phyloP scores from a whole-genome alignment of 2,329 filamentous ascomycete species.

The Penicillium carneum region DNA sequence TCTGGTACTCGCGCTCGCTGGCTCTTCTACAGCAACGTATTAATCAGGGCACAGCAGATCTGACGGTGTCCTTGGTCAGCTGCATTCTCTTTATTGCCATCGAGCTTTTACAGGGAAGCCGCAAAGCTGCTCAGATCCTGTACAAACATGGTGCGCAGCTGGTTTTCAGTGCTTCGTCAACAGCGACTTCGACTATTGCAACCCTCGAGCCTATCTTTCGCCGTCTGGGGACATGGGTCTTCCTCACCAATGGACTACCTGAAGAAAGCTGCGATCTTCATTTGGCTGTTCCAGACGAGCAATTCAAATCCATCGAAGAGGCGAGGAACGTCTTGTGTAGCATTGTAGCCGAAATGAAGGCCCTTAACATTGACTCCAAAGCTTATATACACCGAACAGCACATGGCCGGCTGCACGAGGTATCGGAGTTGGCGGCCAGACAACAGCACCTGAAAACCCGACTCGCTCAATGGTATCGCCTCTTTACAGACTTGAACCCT shows the following conservation, averaged over 20 bases:
- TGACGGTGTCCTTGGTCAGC: conserved; percentile 27
- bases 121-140: conserved; percentile 20
- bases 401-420: not conserved
- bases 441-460: conserved; percentile 7
- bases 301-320: conserved; percentile 19
- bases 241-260: conserved; percentile 12
- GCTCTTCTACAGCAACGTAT: conserved; percentile 28
- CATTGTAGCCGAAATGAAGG: conserved; percentile 24
- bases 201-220: conserved; percentile 25
- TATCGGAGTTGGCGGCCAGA: conserved; percentile 2
- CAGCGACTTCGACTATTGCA: conserved; percentile 7
- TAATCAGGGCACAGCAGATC: conserved; percentile 23
- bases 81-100: conserved; percentile 34
- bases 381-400: conserved; percentile 4
- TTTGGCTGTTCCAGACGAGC: not conserved
- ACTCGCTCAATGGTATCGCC: not conserved
- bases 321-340: conserved; percentile 26
- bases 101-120: conserved; percentile 30
- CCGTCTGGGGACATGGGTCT: conserved; percentile 24
- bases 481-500: not conserved
- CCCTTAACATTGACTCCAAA: conserved; percentile 20
- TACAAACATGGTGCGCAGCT: conserved; percentile 25
- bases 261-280: not conserved
- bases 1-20: conserved; percentile 33
- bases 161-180: conserved; percentile 8